Evolutionary conservation across 768 basidiomycete species (phyloP).

Genomic region (Butyriboletus loyo): DNA sequence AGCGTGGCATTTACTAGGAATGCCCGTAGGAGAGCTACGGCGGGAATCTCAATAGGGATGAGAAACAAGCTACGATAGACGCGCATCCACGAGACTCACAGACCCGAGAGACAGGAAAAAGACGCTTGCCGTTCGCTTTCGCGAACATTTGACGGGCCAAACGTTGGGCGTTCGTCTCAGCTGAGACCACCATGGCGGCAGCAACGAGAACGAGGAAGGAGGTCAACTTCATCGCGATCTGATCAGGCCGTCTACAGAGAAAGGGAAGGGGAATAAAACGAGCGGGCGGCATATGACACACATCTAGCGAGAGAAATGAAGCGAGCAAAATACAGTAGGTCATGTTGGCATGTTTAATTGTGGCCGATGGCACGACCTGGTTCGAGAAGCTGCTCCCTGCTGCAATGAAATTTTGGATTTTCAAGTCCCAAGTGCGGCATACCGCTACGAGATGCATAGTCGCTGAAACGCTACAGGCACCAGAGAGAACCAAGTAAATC

Average conservation of each 20-base stretch:
- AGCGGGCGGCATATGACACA: too few species aligned
- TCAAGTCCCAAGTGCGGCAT: too few species aligned
- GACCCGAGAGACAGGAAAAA: conserved; percentile 28
- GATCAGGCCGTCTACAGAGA: background rate
- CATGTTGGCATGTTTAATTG: too few species aligned
- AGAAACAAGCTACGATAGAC: background rate
- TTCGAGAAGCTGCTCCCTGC: too few species aligned
- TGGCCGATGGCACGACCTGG: too few species aligned
- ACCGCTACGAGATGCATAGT: too few species aligned
- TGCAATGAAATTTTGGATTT: too few species aligned
- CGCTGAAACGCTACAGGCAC: background rate
- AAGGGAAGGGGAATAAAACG: background rate
- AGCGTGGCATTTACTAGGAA: conserved; percentile 21
- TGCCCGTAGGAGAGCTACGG: conserved; percentile 34
- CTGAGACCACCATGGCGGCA: conserved; percentile 36
- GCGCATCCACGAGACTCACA: conserved; percentile 27
- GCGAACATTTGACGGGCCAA: conserved; percentile 53
- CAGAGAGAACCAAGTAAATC: background rate
- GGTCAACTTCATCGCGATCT: conserved; percentile 29
- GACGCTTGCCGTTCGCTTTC: conserved; percentile 38
- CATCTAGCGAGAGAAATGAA: too few species aligned
- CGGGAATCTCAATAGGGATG: conserved; percentile 34
- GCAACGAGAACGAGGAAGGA: conserved; percentile 36
- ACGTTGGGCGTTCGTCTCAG: conserved; percentile 51
- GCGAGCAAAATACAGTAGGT: too few species aligned